phyloP scores from a whole-genome alignment of 169 alveolate species.

The Fabrea salina region DNA sequence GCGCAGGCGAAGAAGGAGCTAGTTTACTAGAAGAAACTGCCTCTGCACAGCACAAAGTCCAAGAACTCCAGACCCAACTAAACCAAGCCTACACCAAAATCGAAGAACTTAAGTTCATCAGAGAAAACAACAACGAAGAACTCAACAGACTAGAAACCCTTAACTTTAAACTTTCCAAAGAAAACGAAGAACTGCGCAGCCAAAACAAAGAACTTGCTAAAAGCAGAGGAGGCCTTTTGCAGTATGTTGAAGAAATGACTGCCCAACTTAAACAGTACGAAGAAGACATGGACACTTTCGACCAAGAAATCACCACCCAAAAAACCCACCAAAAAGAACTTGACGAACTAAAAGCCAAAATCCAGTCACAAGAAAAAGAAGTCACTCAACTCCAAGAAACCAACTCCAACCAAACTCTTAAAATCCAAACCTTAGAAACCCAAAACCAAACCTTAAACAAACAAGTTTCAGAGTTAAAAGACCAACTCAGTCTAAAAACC shows the following conservation, averaged over 20 bases:
- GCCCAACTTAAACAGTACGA: conserved; percentile 18
- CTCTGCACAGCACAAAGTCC: not conserved
- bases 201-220: not conserved
- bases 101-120: not conserved
- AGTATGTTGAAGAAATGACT: conserved; percentile 19
- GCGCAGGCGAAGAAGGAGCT: not conserved
- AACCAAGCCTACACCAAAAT: not conserved
- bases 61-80: not conserved
- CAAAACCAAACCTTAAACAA: not conserved
- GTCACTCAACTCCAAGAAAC: not conserved
- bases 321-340: not conserved
- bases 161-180: not conserved
- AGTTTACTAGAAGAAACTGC: not conserved
- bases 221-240: not conserved
- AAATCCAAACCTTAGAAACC: not conserved
- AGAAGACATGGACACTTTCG: not conserved
- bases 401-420: no score
- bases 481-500: no score
- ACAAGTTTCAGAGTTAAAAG: no score
- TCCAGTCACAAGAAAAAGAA: not conserved
- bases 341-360: not conserved
- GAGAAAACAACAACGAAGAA: conserved; percentile 11
- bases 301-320: not conserved
- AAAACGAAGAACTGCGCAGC: not conserved
- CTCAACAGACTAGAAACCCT: not conserved